Evolutionary conservation across 768 basidiomycete genomes (phyloP), one percentile per base, ranked within the genome.

Genomic region (Lanmaoa rubissima): DNA sequence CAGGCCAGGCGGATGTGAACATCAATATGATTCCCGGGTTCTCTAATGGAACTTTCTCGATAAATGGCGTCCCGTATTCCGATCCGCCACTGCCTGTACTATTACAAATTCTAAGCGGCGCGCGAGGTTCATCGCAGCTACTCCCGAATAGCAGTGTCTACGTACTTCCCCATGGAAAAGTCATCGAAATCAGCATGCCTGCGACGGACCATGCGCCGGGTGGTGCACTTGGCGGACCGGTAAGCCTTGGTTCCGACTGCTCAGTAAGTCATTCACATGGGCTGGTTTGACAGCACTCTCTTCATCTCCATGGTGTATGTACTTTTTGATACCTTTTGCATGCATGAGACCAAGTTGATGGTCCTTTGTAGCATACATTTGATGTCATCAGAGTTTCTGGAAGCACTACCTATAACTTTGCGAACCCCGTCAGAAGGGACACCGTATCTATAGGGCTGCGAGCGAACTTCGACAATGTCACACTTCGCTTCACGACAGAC

Each of bases 401-500:
- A 13, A 78, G 64, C 53, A 59, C 59, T 0, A 59, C 59, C 0
- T 75, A 73, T 53, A 82, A 82, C 63, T 81, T 70, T 41, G 58
- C 24, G 5, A 85, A 86, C 62, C 85, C 85, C 0, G 74, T 80
- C 56, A 72, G 73, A 51, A 73, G 83, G 45, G 83, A 87, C 62
- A 81, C 79, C 1, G 74, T 83, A 11, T 60, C 61, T 14, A 46
- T 48, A 1, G 75, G 62, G 5, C 5, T 31, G 17, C 64, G 42
- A 64, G 65, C 17, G 71, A 73, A 59, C 69, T 68, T 48, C 70
- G 62, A 71, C 46, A 69, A 69, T 13, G 75, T 81, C 17, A 81
- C 80, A 0, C 75, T 90, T 31, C 80, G 86, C 11, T 89, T 86
- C 74, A 67, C 64, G 17, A 85, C 86, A 0, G 81, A 88, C 66